Conservation (phyloP, 139 green algal species). For the Auxenochlorella protothecoides region DNA sequence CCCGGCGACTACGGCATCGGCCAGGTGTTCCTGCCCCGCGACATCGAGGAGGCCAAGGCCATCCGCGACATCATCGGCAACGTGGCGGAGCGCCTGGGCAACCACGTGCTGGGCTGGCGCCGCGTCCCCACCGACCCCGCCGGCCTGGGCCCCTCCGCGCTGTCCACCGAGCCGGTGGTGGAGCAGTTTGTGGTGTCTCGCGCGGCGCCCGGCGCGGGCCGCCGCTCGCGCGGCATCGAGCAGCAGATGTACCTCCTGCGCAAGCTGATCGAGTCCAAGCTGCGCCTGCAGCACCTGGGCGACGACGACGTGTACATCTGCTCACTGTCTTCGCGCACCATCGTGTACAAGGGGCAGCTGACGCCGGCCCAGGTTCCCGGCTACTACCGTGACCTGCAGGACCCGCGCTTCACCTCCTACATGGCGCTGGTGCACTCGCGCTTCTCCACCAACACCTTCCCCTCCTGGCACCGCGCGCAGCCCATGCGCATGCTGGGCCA, state of each 20-base stretch:
- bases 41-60: conserved; percentile 61
- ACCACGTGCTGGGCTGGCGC: conserved; percentile 86
- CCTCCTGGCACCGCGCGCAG: conserved; percentile 97
- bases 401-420: conserved; percentile 64
- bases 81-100: conserved; percentile 55
- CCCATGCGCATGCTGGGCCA: conserved; percentile 96
- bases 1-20: conserved; percentile 69
- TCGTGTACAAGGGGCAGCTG: conserved; percentile 87
- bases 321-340: conserved; percentile 75
- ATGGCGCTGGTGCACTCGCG: conserved; percentile 98
- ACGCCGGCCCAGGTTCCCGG: conserved; percentile 54
- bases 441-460: conserved; percentile 98
- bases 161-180: conserved; percentile 80
- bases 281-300: conserved; percentile 27
- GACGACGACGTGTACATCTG: conserved; percentile 83
- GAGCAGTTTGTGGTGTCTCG: conserved; percentile 53
- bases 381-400: conserved; percentile 88
- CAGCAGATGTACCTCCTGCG: conserved; percentile 88
- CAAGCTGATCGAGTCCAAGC: conserved; percentile 79
- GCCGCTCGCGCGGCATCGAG: conserved; percentile 78
- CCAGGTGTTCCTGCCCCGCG: conserved; percentile 95
- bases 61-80: conserved; percentile 63
- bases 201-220: conserved; percentile 7
- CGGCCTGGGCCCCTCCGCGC: conserved; percentile 80
- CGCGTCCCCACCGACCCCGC: conserved; percentile 75